phyloP scores from a whole-genome alignment of 2,329 filamentous ascomycete species.

The Ophiostoma quercus region DNA sequence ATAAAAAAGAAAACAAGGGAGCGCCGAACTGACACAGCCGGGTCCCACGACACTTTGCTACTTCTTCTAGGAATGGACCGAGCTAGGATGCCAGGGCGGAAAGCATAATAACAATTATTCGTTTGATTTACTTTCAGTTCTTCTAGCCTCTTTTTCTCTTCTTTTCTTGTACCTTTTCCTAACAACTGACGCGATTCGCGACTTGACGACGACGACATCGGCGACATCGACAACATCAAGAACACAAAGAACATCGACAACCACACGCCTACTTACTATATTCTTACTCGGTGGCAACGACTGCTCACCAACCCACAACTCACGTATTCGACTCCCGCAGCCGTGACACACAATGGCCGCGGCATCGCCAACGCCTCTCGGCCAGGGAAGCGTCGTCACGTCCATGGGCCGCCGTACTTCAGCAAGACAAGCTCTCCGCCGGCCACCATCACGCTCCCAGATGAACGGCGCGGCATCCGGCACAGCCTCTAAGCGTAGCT shows the following conservation, averaged over 20 bases:
- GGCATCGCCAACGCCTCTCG: conserved; percentile 52
- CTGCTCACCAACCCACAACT: background rate
- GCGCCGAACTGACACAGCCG: background rate
- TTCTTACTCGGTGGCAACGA: background rate
- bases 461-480: conserved; percentile 30
- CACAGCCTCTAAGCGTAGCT: conserved; percentile 23
- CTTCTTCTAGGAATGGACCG: background rate
- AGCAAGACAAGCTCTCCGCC: conserved; percentile 51
- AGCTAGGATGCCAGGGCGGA: conserved; percentile 20
- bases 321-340: conserved; percentile 10
- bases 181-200: background rate
- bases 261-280: background rate
- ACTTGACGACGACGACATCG: conserved; percentile 11
- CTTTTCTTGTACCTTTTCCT: conserved; percentile 11
- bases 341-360: conserved; percentile 41
- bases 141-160: conserved; percentile 13
- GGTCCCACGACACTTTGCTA: conserved; percentile 11
- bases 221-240: background rate
- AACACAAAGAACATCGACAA: conserved; percentile 1
- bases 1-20: conserved; percentile 20
- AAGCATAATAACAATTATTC: conserved; percentile 23
- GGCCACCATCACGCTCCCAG: conserved; percentile 44
- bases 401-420: conserved; percentile 49
- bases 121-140: conserved; percentile 12
- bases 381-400: conserved; percentile 42